A percentile compares a stretch with the other conserved stretches of the same genome.
Evolutionary conservation across 1,284 basidiomycete species (phyloP).

Genomic region (Vanrija sp.): DNA sequence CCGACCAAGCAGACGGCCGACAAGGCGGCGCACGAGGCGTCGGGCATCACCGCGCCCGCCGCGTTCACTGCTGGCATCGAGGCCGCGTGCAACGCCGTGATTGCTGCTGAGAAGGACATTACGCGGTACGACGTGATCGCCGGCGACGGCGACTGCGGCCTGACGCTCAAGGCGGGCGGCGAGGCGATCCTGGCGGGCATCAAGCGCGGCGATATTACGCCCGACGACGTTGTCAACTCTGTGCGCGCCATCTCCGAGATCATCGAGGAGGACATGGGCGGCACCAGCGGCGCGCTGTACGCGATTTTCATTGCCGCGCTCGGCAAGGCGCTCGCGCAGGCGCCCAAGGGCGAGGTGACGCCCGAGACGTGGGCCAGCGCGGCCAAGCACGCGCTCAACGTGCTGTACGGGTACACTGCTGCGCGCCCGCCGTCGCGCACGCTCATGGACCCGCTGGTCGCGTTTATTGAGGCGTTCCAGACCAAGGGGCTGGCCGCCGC

Average conservation of each 20-base stretch:
- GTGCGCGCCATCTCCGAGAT: constrained; percentile 65
- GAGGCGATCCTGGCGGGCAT: constrained; percentile 52
- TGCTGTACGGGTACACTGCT: constrained; percentile 79
- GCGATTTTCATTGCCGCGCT: constrained; percentile 85
- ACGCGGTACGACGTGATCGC: constrained; percentile 75
- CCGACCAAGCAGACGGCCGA: constrained; percentile 5
- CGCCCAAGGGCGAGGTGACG: constrained; percentile 43
- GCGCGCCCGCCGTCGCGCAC: constrained; percentile 87
- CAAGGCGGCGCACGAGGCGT: background rate
- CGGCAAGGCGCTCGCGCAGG: constrained; percentile 47
- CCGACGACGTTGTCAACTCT: constrained; percentile 61
- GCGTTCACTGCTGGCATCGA: constrained; percentile 52
- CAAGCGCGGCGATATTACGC: constrained; percentile 53
- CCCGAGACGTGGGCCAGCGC: constrained; percentile 62
- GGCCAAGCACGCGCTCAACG: constrained; percentile 61
- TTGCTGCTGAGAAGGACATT: constrained; percentile 78
- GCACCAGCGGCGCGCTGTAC: constrained; percentile 86
- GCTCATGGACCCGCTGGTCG: constrained; percentile 83
- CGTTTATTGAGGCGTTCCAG: constrained; percentile 63
- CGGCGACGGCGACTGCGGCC: constrained; percentile 63
- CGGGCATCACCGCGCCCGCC: constrained; percentile 7
- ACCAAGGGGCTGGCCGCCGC: constrained; percentile 55
- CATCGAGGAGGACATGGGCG: constrained; percentile 80
- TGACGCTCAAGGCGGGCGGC: constrained; percentile 73
- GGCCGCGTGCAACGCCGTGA: constrained; percentile 65